Evolutionary conservation across 192 early-diverging fungal species (phyloP), one percentile per base, ranked within the genome.

Genomic region (Powellomyces hirtus): DNA sequence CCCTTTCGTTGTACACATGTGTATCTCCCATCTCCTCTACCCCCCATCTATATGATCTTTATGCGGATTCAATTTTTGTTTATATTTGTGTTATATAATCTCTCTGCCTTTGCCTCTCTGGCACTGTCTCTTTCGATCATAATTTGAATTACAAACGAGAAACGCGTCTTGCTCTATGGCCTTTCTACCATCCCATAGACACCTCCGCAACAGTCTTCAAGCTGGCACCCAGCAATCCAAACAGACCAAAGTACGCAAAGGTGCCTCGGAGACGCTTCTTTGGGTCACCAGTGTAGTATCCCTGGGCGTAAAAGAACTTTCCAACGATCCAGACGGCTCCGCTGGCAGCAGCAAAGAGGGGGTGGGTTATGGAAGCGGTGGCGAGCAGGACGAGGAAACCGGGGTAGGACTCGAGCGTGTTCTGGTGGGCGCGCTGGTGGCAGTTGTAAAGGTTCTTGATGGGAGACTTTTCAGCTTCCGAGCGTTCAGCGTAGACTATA

Each of bases 401-500:
- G 26, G 88, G 81, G 70, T 80, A 84, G 52, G 52, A 56, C 31
- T 92, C 91, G 7, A 91, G 73, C 18, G 83, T 84, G 82, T 91
- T 91, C 59, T 90, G 81, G 63, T 82, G 81, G 30, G 74, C 81
- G 44, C 81, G 68, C 62, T 82, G 77, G 52, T 53, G 51, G 46
- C 90, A 92, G 84, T 92, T 92, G 79, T 90, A 91, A 30, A 85
- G 49, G 64, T 79, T 64, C 73, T 90, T 90, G 66, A 83, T 84
- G 38, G 72, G 70, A 70, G 88, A 84, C 70, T 83, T 76, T 45
- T 86, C 79, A 34, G 83, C 82, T 55, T 87, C 89, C n/a, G 55
- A 50, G n/a, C 71, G 76, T 7, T 80, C 79, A 45, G 79, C 88
- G 53, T 91, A 89, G 55, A 80, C 81, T 81, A 64, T 2, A 24